Conservation (phyloP, 495 filamentous ascomycete genomes). For the Extremus antarcticus region DNA sequence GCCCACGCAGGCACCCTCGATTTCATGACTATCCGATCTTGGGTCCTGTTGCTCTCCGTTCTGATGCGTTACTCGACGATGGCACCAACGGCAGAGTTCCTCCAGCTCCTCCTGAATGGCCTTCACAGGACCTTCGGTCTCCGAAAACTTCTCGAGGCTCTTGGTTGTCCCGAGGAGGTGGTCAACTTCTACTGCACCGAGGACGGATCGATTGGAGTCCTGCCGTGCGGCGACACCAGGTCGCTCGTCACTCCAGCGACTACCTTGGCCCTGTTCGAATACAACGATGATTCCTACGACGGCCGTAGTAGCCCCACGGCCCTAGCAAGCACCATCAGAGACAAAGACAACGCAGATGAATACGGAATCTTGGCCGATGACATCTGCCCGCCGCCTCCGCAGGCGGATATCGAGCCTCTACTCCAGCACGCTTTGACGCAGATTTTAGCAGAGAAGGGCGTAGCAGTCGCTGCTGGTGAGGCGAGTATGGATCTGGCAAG, state of each 20-base stretch:
- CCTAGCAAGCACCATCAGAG: background rate
- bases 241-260: background rate
- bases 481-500: too few species aligned
- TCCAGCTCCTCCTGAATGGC: background rate
- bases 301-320: background rate
- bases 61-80: background rate
- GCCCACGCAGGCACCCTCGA: slow-evolving; percentile 32
- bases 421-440: too few species aligned
- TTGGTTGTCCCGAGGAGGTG: background rate
- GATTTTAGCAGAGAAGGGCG: too few species aligned
- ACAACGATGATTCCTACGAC: background rate
- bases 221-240: background rate
- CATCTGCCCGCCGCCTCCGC: background rate
- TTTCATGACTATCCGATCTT: slow-evolving; percentile 21
- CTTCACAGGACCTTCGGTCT: background rate
- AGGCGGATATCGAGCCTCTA: too few species aligned
- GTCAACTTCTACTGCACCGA: background rate
- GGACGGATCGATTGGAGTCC: too few species aligned
- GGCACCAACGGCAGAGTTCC: background rate
- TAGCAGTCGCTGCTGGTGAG: too few species aligned
- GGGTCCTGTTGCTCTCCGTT: slow-evolving; percentile 21
- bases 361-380: background rate
- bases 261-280: background rate
- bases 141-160: background rate
- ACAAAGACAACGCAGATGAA: background rate